These are phyloP conservation scores for Lactarius akahatsu DNA, from an alignment of 768 basidiomycete species.

Conservation along the genomic window DNA sequence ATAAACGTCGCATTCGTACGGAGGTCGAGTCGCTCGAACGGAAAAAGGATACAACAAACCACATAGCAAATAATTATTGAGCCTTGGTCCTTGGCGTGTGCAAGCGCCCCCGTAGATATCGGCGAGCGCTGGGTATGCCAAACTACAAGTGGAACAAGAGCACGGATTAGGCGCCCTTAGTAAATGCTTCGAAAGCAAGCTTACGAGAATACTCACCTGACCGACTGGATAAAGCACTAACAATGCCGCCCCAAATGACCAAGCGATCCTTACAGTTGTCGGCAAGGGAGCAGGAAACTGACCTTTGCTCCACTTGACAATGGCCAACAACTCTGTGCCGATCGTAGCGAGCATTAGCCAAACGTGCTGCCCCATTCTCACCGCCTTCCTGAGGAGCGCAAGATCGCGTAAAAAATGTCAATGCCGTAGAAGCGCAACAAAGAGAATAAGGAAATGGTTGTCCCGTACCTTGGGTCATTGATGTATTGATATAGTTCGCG, in stretches of 20 bases:
- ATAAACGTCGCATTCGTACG: conserved; percentile 1
- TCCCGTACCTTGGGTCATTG: conserved; percentile 70
- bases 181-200: conserved; percentile 13
- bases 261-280: conserved; percentile 58
- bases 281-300: conserved; percentile 68
- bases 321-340: conserved; percentile 74
- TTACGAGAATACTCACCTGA: conserved; percentile 48
- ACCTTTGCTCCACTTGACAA: conserved; percentile 79
- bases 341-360: conserved; percentile 89
- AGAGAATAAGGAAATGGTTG: conserved; percentile 6
- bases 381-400: conserved; percentile 56
- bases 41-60: background rate
- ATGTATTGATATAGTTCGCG: conserved; percentile 83
- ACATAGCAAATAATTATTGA: conserved; percentile 18
- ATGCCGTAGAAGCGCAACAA: conserved; percentile 10
- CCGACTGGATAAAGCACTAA: conserved; percentile 68
- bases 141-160: conserved; percentile 28
- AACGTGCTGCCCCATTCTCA: conserved; percentile 86
- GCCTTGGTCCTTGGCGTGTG: conserved; percentile 22
- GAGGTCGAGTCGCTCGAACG: conserved; percentile 1
- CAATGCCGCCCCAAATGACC: conserved; percentile 56
- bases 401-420: conserved; percentile 26
- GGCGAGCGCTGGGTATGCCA: conserved; percentile 29
- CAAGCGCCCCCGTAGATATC: conserved; percentile 23
- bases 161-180: conserved; percentile 13